Base-by-base conservation (phyloP, 139 green algal genomes). In the Nannochloris sp. region DNA sequence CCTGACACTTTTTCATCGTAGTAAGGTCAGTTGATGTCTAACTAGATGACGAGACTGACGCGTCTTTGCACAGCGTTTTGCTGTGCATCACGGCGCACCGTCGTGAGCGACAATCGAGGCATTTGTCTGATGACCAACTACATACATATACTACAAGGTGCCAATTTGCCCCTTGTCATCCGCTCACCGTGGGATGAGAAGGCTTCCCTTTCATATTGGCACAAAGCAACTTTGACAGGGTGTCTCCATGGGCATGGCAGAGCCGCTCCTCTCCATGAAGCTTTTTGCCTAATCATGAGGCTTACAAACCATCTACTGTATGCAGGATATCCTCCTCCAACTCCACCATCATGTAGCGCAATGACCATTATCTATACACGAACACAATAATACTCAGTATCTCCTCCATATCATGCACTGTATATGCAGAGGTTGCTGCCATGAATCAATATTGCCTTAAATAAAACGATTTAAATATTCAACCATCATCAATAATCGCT, bases 51-150 rank as follows among this genome's bases (percentile, higher is more conserved):
- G 66, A 72, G 66, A 66, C 66, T 57, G 66, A 72, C 46, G 60
- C 20, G 66, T 43, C 28, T 14, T 16, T 66, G 31, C 40, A 37
- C 13, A 55, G 60, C 60, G 60, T 66, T 66, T 45, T 66, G 60
- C 60, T 55, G 13, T 37, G 36, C 31, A 43, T 13, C n/a, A 26
- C 57, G 13, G 6, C 13, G 25, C 25, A 43, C 23, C 2, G 33
- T 66, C 28, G 14, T 66, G 60, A 66, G 60, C 33, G 66, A 72
- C 56, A 72, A 72, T 20, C 56, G 66, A 72, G 66, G 66, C 66
- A 72, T 72, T 72, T 72, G 66, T 72, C 66, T 72, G 66, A 71
- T 71, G 65, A 71, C 65, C 31, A 55, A 20, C 56, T 63, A 23
- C 5, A 40, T 40, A 53, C 0, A 25, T 51, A 56, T 56, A 16